phyloP scores from a whole-genome alignment of 257 asterid genomes.

The Fraxinus pennsylvanica region DNA sequence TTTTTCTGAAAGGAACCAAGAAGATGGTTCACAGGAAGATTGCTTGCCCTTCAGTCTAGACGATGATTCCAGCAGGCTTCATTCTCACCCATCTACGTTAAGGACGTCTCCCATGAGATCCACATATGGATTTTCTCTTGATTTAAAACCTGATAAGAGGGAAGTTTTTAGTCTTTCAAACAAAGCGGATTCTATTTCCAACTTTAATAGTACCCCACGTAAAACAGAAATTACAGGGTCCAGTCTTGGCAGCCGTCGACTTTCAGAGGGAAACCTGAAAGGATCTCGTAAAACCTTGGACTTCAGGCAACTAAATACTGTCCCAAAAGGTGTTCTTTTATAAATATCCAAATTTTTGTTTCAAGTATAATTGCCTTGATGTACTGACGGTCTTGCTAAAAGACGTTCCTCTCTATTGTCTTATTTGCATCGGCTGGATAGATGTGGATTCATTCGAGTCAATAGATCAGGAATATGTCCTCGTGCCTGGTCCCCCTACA shows the following conservation, averaged over 20 bases:
- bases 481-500: conserved; percentile 68
- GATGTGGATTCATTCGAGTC: conserved; percentile 67
- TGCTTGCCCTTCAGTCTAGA: conserved; percentile 70
- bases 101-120: conserved; percentile 51
- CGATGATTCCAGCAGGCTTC: conserved; percentile 58
- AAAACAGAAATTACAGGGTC: conserved; percentile 36
- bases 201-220: conserved; percentile 29
- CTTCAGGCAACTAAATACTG: conserved; percentile 38
- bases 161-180: conserved; percentile 41
- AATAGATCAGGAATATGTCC: conserved; percentile 78
- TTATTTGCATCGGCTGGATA: conserved; percentile 38
- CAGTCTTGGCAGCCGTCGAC: conserved; percentile 40
- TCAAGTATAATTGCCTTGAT: conserved; percentile 14
- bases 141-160: conserved; percentile 47
- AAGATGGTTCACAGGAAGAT: conserved; percentile 62
- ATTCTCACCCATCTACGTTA: conserved; percentile 47
- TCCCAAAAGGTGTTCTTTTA: conserved; percentile 51
- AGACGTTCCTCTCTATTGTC: conserved; percentile 15
- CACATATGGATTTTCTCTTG: conserved; percentile 63
- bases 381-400: conserved; percentile 12
- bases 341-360: conserved; percentile 10
- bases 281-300: conserved; percentile 49
- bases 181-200: conserved; percentile 34
- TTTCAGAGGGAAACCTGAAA: conserved; percentile 55
- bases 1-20: conserved; percentile 46